Conservation (phyloP, 192 early-diverging fungal species). For the Coemansia sp. region DNA sequence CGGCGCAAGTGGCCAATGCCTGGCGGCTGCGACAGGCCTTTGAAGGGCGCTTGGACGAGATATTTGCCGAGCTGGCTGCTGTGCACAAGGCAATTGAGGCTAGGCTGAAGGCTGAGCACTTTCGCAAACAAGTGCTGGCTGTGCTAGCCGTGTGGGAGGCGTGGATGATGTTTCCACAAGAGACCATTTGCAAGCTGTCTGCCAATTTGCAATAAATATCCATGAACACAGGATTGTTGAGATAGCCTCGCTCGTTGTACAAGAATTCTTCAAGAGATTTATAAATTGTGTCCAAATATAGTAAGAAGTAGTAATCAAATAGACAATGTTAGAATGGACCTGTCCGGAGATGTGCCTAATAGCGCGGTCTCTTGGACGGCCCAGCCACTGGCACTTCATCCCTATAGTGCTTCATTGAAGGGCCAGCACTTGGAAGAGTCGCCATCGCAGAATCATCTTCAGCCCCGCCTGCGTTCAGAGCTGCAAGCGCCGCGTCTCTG, state of each 20-base stretch:
- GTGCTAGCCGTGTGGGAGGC: slow-evolving; percentile 85
- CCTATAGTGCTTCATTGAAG: neutral
- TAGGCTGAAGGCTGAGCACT: slow-evolving; percentile 81
- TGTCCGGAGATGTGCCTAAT: neutral
- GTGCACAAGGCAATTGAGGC: slow-evolving; percentile 71
- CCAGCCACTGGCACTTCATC: neutral
- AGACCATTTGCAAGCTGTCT: slow-evolving; percentile 18
- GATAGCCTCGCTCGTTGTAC: no score
- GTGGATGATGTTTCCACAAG: slow-evolving; percentile 84
- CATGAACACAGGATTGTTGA: no score
- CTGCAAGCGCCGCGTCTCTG: neutral
- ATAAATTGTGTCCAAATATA: neutral
- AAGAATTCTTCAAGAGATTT: no score
- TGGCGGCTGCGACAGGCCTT: slow-evolving; percentile 82
- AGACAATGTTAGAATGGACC: neutral
- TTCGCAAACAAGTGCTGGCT: slow-evolving; percentile 63
- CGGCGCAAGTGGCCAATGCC: slow-evolving; percentile 76
- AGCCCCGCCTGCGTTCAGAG: neutral
- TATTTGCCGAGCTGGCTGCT: slow-evolving; percentile 72
- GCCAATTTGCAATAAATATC: slow-evolving; percentile 9
- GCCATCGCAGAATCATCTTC: neutral
- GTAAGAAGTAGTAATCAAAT: neutral
- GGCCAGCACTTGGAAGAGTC: neutral
- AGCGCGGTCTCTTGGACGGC: neutral
- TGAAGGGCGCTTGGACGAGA: slow-evolving; percentile 60